These are phyloP conservation scores for Ophiostoma montium DNA, from an alignment of 2,329 filamentous ascomycete species.

Conservation along the genomic window DNA sequence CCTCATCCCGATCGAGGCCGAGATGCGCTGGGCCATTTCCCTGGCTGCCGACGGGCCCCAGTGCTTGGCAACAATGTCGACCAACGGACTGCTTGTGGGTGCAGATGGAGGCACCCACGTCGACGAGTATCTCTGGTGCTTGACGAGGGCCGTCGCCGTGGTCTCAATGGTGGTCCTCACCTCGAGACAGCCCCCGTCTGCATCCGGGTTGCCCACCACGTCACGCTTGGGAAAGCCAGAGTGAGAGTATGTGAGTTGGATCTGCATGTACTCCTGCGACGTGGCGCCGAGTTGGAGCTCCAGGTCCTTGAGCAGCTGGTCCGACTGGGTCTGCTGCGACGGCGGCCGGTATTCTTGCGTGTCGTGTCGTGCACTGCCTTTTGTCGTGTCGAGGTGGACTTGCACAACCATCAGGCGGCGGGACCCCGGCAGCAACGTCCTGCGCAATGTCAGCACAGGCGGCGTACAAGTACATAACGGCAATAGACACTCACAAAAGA, in stretches of 20 bases:
- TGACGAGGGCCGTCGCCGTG: conserved; percentile 34
- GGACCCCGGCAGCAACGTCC: conserved; percentile 23
- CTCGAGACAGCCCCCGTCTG: conserved; percentile 21
- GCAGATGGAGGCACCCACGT: conserved; percentile 34
- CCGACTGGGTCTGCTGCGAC: conserved; percentile 26
- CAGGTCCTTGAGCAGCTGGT: conserved; percentile 44
- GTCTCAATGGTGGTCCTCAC: conserved; percentile 39
- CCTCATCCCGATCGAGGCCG: conserved; percentile 3
- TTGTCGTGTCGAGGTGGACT: conserved; percentile 22
- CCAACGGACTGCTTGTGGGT: conserved; percentile 24
- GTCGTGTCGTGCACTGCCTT: conserved; percentile 9
- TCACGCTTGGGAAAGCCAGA: conserved; percentile 33
- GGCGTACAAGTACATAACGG: neutral
- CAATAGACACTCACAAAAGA: conserved; percentile 22
- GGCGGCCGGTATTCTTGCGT: conserved; percentile 14
- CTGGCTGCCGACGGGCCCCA: conserved; percentile 33
- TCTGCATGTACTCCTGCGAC: conserved; percentile 33
- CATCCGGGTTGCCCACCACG: conserved; percentile 3
- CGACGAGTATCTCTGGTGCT: conserved; percentile 32
- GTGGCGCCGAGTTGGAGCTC: conserved; percentile 40
- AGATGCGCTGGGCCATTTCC: conserved; percentile 25
- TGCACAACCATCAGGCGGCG: conserved; percentile 35
- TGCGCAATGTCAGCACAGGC: conserved; percentile 1
- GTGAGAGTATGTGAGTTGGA: conserved; percentile 40
- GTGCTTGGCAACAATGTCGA: conserved; percentile 31